Base-by-base conservation (phyloP, 176 grass and related monocot species). In the Avena sativa region DNA sequence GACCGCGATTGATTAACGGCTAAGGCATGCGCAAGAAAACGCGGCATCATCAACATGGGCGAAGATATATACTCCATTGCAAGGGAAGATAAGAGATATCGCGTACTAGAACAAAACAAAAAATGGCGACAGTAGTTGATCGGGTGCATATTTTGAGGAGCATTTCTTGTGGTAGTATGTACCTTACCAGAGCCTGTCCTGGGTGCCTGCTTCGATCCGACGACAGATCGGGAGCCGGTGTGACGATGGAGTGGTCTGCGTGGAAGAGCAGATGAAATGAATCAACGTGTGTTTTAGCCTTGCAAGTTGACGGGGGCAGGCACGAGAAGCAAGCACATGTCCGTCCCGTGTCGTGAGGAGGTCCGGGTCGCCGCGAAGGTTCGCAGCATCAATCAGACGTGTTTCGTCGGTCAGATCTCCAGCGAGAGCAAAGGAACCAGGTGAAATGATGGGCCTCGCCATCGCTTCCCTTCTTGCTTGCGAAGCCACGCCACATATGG, bases 241-340 rank as follows among this genome's bases (percentile, higher is more conserved):
- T 17, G 28, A 68, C 12, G 59, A 47, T 25, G 78, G 59, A 50
- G 23, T 67, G n/a, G 61, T 50, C 5, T 40, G 38, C 38, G 38
- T 40, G 38, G 53, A 16, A 15, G 5, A 11, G 14, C 2, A 16
- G 51, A 4, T 17, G 53, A 56, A 53, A 50, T 12, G 48, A 50
- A 50, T 3, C 8, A 47, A 8, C 8, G 46, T 50, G 9, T 12
- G 48, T 47, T 50, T 50, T 12, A 3, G 10, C 48, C 11, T 50
- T 11, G 9, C 9, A 68, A 34, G 62, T 8, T 6, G 47, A 12
- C n/a, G 0, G n/a, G 73, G 25, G 50, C 47, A 19, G 13, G 36
- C 14, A 49, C n/a, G 38, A 25, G 74, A 53, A 78, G 74, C 43
- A 67, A 77, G 46, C 25, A n/a, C 60, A 66, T 79, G 85, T 23